A percentile compares a stretch with the other conserved stretches of the same genome.
Evolutionary conservation across 345 rosid genomes (phyloP).

Genomic region (Citrus sp.): DNA sequence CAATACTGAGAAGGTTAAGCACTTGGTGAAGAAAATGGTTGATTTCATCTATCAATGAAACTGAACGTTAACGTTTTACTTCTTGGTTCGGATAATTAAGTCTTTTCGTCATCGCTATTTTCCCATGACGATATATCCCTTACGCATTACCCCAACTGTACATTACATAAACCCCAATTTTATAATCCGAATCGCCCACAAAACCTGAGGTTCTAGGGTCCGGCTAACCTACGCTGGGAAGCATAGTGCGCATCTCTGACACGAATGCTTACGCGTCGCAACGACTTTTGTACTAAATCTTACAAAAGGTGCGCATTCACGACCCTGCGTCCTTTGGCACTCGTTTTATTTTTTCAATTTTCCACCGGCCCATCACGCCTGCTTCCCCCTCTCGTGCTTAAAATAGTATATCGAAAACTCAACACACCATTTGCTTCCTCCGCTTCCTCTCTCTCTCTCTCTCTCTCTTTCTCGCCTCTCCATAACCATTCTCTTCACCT

Average conservation of each 20-base stretch:
- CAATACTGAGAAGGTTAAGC: conserved; percentile 21
- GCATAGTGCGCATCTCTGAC: not conserved
- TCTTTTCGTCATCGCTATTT: not conserved
- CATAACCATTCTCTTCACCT: not conserved
- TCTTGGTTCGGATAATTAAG: not conserved
- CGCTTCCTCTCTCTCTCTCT: not conserved
- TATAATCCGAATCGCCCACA: not conserved
- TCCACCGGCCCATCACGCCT: not conserved
- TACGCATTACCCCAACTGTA: too few species aligned
- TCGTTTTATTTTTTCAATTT: conserved; percentile 2
- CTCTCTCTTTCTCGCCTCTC: not conserved
- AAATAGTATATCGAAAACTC: not conserved
- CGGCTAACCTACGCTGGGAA: not conserved
- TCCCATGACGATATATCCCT: not conserved
- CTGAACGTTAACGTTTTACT: too few species aligned
- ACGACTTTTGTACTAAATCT: not conserved
- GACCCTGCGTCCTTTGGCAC: not conserved
- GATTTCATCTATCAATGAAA: conserved; percentile 21
- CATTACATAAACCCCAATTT: not conserved
- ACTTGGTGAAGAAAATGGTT: conserved; percentile 21
- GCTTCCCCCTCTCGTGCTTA: not conserved
- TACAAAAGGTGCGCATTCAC: conserved; percentile 22
- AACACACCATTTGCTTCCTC: not conserved
- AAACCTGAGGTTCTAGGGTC: not conserved
- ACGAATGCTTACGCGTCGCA: conserved; percentile 21